Base-by-base conservation (phyloP, 176 grass and related monocot genomes). In the Hyparrhenia diplandra region DNA sequence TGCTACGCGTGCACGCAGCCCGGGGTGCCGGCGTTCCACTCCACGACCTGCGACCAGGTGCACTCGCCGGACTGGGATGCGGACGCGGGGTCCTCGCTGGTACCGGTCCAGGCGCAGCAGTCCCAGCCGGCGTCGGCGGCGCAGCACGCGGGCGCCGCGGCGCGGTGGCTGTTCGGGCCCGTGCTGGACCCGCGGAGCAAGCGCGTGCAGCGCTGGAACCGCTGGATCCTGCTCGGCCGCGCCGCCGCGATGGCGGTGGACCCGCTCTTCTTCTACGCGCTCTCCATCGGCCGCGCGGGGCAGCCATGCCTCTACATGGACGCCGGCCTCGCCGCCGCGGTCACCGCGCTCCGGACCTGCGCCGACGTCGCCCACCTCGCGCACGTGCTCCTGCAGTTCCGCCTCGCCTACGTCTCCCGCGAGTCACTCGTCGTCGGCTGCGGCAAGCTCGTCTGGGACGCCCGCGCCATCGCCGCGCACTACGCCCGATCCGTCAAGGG, bases 1-100 rank as follows among this genome's bases (percentile, higher is more conserved):
- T 98, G 95, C 84, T 98, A 98, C 81, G 92, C 95, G 65, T 98
- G 95, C 92, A 98, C 95, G 42, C 95, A 92, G 89, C 90, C 95
- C 0, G 92, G 95, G 18, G 92, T 84, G 60, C 95, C 92, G 45
- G 86, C 88, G 40, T 98, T 98, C 82, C 95, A 98, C 72, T 98
- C 95, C 54, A 98, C 95, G 67, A 93, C 86, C 27, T 98, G 95
- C 87, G 95, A 98, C 87, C 92, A 93, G 52, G 90, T 88, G 20
- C 90, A 93, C 78, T 77, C 77, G 55, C 92, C 95, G 47, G 90
- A 82, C 85, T 98, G 95, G 95, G 92, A 93, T 84, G 95, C 95
- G 4, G 80, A 87, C 80, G 92, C 95, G 52, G 95, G 95, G 7
- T 98, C 95, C 21, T 98, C 95, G 58, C 88, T 98, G 8, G 89